Base-by-base conservation (phyloP, 331 rosid genomes). In the Malus hybrid region DNA sequence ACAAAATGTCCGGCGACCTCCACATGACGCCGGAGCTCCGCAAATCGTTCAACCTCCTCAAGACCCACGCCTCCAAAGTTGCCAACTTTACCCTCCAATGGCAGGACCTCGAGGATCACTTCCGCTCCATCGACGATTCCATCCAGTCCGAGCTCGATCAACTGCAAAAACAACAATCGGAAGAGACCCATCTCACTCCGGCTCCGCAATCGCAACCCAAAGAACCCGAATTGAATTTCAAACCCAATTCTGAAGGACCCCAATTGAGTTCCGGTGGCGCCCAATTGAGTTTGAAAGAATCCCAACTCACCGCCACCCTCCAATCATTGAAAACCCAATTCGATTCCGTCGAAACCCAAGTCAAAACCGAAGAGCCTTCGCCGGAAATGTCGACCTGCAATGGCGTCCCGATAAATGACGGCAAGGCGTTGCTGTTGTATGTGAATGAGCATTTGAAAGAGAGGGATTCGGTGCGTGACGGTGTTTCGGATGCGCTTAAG, bases 21-120 rank as follows among this genome's bases (percentile, higher is more conserved):
- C 67, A 62, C 36, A 19, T 10, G 24, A 42, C 6, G 16, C 82
- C 44, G 5, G 63, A 63, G 39, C 74, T 85, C 57, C 82, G 64
- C 63, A 81, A 85, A 67, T 63, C 85, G 24, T 81, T 85, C 79
- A 79, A 76, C 70, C 81, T 75, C 64, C 81, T 85, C 65, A 85
- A 85, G 80, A 32, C 77, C 63, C 85, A 81, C 67, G 81, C 83
- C 27, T 69, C 88, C 52, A 60, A 80, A 54, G 83, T 85, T 18
- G 83, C 88, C 83, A 71, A 77, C 52, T 81, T 81, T 59, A 75
- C 83, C 62, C 85, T 85, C 79, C 81, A 78, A 56, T 78, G 85
- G 85, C 88, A 84, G 74, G 85, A 79, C 59, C 81, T 85, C 39
- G 82, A 75, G 42, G 85, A 81, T 16, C 76, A 84, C 80, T 70